A percentile compares a stretch with the other conserved stretches of the same genome.
Conservation (phyloP, 345 rosid genomes). For the Eucalyptus paniculata region DNA sequence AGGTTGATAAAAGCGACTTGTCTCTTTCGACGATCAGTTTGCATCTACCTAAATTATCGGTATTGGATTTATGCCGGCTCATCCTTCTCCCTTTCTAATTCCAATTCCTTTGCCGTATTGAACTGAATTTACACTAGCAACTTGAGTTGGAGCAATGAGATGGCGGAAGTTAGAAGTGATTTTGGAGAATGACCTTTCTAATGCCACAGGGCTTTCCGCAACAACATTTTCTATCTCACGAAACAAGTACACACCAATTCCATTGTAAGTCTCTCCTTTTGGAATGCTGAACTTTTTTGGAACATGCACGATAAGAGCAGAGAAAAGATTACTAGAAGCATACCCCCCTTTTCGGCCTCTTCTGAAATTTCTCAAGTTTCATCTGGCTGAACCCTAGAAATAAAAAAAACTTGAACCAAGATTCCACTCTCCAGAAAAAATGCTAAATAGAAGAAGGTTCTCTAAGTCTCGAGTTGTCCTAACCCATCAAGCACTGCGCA, state of each 20-base stretch:
- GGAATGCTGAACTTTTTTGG: neutral
- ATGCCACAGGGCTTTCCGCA: neutral
- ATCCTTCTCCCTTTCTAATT: no score
- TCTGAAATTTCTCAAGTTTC: neutral
- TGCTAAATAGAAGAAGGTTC: neutral
- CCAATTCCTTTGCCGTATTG: no score
- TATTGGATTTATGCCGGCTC: fast-evolving
- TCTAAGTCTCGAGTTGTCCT: neutral
- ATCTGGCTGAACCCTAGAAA: neutral
- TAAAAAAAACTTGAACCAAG: neutral
- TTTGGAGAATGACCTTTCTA: neutral
- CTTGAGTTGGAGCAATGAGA: neutral
- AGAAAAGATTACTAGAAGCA: neutral
- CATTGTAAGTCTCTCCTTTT: neutral
- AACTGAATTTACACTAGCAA: neutral
- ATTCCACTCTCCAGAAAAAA: neutral
- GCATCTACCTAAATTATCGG: no score
- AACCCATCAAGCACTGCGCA: neutral
- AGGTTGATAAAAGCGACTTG: no score
- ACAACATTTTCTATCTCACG: neutral
- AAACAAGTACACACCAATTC: neutral
- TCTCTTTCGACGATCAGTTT: no score
- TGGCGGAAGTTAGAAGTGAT: neutral
- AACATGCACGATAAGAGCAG: neutral
- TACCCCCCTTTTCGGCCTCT: neutral